Percentiles rank a stretch among this genome's conserved stretches.
Evolutionary conservation across 306 rosid species (phyloP).

Genomic region (Cucumis cinereus): DNA sequence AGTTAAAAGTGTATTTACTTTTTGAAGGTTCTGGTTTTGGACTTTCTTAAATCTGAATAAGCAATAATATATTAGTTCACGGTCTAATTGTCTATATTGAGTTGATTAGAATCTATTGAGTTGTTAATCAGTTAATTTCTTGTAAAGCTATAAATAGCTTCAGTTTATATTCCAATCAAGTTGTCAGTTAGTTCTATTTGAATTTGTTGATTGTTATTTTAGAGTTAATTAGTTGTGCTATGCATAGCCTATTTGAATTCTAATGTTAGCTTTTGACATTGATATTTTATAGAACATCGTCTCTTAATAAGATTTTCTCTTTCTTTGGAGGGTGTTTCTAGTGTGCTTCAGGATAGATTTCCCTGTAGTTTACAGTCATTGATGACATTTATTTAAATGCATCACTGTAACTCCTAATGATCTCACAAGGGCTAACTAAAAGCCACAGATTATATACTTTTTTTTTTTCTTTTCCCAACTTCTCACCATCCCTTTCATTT

Average conservation of each 20-base stretch:
- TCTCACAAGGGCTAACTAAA: constrained; percentile 9
- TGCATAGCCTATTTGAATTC: neutral
- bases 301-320: neutral
- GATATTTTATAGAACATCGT: neutral
- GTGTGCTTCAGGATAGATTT: neutral
- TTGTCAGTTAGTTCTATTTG: neutral
- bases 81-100: neutral
- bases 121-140: neutral
- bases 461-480: constrained; percentile 6
- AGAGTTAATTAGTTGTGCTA: neutral
- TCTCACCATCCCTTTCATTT: constrained; percentile 15
- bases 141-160: neutral
- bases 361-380: neutral
- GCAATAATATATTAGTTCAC: neutral
- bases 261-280: neutral
- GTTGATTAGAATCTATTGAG: neutral
- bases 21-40: neutral
- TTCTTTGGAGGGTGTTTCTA: neutral
- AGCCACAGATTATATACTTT: constrained; percentile 14
- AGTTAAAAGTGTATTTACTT: constrained; percentile 21
- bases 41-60: too few relatives aligned
- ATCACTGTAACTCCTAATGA: constrained; percentile 4
- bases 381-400: neutral
- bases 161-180: neutral
- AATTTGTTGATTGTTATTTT: neutral